These are phyloP conservation scores for Laetiporus sulphureus DNA, from an alignment of 1,284 basidiomycete genomes.

Conservation along the genomic window DNA sequence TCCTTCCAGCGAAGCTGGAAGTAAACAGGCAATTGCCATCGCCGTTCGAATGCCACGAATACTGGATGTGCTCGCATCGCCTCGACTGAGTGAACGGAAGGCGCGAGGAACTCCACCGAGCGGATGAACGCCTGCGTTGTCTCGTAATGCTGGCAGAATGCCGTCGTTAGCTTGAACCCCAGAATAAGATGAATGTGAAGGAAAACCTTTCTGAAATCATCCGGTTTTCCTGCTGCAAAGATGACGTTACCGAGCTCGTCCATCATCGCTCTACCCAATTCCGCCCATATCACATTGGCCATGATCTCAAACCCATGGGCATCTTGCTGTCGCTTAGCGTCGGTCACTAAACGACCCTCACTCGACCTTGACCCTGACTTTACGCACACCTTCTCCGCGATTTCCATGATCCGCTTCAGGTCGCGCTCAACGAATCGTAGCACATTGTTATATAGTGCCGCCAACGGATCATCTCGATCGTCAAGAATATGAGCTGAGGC, in stretches of 20 bases:
- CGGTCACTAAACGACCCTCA: neutral
- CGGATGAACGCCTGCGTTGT: conserved; percentile 81
- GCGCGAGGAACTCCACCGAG: conserved; percentile 78
- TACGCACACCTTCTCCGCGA: conserved; percentile 61
- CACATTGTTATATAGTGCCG: conserved; percentile 73
- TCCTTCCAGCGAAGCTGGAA: conserved; percentile 99
- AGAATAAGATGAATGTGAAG: no score
- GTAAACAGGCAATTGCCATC: conserved; percentile 96
- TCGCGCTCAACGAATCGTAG: conserved; percentile 76
- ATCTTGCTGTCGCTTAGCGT: conserved; percentile 8
- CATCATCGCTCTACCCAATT: conserved; percentile 73
- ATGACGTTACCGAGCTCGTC: conserved; percentile 77
- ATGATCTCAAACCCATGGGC: conserved; percentile 69
- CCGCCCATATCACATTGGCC: conserved; percentile 84
- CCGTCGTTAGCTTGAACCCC: no score
- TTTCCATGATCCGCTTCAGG: conserved; percentile 65
- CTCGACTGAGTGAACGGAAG: conserved; percentile 64
- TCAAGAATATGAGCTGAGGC: conserved; percentile 45
- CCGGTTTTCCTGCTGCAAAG: conserved; percentile 87
- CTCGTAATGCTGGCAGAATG: conserved; percentile 62
- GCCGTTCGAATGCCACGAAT: conserved; percentile 68
- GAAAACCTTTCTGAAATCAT: conserved; percentile 77
- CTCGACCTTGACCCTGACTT: conserved; percentile 31
- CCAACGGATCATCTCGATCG: conserved; percentile 59
- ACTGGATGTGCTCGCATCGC: conserved; percentile 67